These are phyloP conservation scores for Staphylotrichum longicolle DNA, from an alignment of 495 filamentous ascomycete genomes.

Conservation along the genomic window DNA sequence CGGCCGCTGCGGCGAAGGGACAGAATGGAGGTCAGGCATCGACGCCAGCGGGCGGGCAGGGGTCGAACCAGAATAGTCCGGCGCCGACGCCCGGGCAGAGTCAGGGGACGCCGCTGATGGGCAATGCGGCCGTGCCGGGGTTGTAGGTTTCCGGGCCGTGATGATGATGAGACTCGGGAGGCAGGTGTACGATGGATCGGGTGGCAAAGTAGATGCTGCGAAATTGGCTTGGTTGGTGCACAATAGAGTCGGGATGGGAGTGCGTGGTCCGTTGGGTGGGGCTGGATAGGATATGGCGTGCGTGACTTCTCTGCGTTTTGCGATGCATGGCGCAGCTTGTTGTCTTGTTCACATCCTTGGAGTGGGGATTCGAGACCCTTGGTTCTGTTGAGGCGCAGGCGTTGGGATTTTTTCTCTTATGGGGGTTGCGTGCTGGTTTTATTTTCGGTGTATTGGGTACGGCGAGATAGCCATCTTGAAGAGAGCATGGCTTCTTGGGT, in stretches of 20 bases:
- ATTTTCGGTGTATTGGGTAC: too few species aligned
- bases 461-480: too few species aligned
- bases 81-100: conserved; percentile 20
- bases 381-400: not conserved
- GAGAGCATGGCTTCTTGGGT: too few species aligned
- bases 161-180: not conserved
- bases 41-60: not conserved
- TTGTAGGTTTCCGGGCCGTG: not conserved
- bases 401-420: not conserved
- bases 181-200: conserved; percentile 3
- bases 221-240: not conserved
- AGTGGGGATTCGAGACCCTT: not conserved
- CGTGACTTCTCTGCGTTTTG: not conserved
- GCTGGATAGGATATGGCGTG: not conserved
- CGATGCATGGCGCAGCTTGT: conserved; percentile 12
- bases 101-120: conserved; percentile 30
- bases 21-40: conserved; percentile 5
- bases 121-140: conserved; percentile 14
- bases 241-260: not conserved
- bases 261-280: not conserved
- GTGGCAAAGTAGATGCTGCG: not conserved
- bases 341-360: not conserved
- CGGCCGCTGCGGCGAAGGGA: not conserved
- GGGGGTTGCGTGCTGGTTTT: not conserved
- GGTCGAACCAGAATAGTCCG: conserved; percentile 32